Conservation (phyloP, 345 rosid species). For the Eucalyptus victrix region DNA sequence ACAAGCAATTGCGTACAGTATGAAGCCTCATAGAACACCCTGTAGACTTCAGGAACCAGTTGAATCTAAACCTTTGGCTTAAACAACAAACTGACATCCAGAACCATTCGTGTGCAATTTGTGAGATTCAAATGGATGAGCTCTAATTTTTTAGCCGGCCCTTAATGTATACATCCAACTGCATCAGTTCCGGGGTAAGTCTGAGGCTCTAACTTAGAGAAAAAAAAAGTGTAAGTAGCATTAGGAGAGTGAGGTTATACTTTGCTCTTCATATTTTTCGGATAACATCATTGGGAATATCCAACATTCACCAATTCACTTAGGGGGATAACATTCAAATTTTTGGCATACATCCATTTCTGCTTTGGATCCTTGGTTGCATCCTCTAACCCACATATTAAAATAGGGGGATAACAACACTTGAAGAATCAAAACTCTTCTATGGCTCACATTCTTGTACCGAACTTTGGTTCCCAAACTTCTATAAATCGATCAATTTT, state of each 20-base stretch:
- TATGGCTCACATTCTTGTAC: background rate
- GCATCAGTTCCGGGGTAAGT: background rate
- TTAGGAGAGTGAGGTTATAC: background rate
- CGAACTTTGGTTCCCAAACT: background rate
- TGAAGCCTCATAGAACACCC: background rate
- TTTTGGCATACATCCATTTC: background rate
- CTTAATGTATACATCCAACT: background rate
- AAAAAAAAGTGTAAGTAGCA: background rate
- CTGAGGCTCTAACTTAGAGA: background rate
- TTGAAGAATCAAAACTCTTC: background rate
- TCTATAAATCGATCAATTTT: background rate
- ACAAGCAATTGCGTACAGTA: background rate
- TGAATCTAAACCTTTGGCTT: background rate
- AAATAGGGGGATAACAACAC: background rate
- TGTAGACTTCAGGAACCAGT: background rate
- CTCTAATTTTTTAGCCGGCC: background rate
- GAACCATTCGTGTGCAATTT: background rate
- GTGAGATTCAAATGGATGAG: background rate
- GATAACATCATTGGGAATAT: background rate
- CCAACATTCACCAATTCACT: background rate
- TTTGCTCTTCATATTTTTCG: background rate
- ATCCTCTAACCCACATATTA: background rate
- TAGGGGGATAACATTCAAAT: background rate
- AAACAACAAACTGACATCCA: background rate
- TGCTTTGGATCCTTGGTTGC: background rate